A percentile compares a stretch with the other conserved stretches of the same genome.
Conservation (phyloP, 2,329 filamentous ascomycete species). For the Epichloe baconii region DNA sequence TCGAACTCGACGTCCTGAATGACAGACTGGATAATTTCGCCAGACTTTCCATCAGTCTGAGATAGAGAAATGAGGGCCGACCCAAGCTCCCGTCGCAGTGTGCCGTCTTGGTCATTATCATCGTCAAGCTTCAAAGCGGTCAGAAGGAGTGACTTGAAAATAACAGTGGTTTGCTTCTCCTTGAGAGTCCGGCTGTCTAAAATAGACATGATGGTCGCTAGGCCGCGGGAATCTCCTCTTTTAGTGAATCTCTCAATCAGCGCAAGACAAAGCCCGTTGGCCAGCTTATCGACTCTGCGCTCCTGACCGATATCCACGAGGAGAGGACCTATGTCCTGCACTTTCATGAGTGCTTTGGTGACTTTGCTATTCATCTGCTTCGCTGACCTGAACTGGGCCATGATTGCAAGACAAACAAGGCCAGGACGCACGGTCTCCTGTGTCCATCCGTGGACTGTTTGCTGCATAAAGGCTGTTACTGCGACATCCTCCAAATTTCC, state of each 20-base stretch:
- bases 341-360: conserved; percentile 53
- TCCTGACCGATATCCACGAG: conserved; percentile 50
- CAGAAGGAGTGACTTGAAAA: conserved; percentile 52
- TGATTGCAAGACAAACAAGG: conserved; percentile 65
- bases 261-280: conserved; percentile 57
- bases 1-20: conserved; percentile 57
- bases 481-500: conserved; percentile 64
- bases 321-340: conserved; percentile 44
- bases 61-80: conserved; percentile 54
- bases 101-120: conserved; percentile 37
- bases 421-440: conserved; percentile 59
- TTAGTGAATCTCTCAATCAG: conserved; percentile 48
- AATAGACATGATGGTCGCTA: conserved; percentile 47
- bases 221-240: conserved; percentile 42
- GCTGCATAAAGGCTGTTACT: conserved; percentile 81
- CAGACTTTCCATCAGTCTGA: conserved; percentile 42
- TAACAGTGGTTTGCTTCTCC: conserved; percentile 48
- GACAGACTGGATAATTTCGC: conserved; percentile 51
- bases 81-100: conserved; percentile 50
- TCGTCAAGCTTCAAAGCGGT: conserved; percentile 45
- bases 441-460: conserved; percentile 66
- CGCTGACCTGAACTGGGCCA: conserved; percentile 66
- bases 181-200: conserved; percentile 47
- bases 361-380: conserved; percentile 57
- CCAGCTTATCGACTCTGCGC: conserved; percentile 57